Evolutionary conservation across 495 filamentous ascomycete species (phyloP), one percentile per base, ranked within the genome.

Genomic region (Clavariopsis aquatica): DNA sequence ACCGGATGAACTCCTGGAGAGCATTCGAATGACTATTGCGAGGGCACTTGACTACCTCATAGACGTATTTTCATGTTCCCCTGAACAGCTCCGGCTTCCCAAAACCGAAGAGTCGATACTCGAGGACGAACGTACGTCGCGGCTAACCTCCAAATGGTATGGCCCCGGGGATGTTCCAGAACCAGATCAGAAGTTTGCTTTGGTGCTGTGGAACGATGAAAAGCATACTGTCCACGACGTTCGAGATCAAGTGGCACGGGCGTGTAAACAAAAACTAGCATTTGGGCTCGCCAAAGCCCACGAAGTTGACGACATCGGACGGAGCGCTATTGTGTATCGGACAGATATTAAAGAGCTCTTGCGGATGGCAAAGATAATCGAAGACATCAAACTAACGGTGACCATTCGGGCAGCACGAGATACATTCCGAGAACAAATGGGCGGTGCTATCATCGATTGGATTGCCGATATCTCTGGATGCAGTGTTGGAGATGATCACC

Each of bases 151-250:
- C 0, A 83, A 83, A 19, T 95, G 92, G 78, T 93, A 89, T 70
- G 85, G 85, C 10, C 78, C 80, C 0, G 85, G 84, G 1, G 82
- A 87, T 60, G 26, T 36, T 7, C 68, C 70, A 31, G 81, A 85
- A 23, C 79, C 79, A 23, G 77, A 85, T 23, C 82, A 86, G 15
- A 92, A 96, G 69, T 98, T 87, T 73, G 87, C 91, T 3, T 77
- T 98, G n/a, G 75, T 96, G 20, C 79, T 98, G 8, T 98, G 94
- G 94, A 98, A 98, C 68, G 94, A 98, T 64, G 94, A 98, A 75
- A 98, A 98, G 77, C 94, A 98, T 73, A 98, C 94, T 0, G 87
- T 97, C 53, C 80, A 83, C n/a, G 94, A 98, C 74, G 93, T 98
- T 10, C 78, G 87, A 60, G 83, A 93, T 31, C 92, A 96, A 74